These are phyloP conservation scores for Fraxinus sp. DNA, from an alignment of 305 asterid genomes.

Conservation along the genomic window DNA sequence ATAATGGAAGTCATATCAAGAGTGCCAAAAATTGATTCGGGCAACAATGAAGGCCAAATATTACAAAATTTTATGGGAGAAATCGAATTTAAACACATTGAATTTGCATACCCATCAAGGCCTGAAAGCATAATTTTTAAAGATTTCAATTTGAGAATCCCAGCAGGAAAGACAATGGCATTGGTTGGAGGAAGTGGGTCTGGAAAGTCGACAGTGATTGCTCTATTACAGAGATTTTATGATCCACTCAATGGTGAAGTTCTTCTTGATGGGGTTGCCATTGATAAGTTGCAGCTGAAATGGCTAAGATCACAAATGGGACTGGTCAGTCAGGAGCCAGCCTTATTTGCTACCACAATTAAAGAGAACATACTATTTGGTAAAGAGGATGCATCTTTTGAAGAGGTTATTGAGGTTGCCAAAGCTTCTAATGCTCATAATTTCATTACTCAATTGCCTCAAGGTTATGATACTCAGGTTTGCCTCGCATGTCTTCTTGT, in stretches of 20 bases:
- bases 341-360: conserved; percentile 81
- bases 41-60: conserved; percentile 60
- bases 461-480: conserved; percentile 94
- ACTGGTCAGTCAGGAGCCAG: conserved; percentile 93
- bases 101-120: conserved; percentile 78
- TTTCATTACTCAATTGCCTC: conserved; percentile 81
- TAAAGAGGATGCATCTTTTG: conserved; percentile 74
- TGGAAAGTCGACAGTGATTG: conserved; percentile 82
- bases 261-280: conserved; percentile 64
- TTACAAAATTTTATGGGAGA: conserved; percentile 56
- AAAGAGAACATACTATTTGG: conserved; percentile 89
- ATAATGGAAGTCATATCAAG: conserved; percentile 64
- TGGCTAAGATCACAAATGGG: conserved; percentile 99
- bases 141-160: conserved; percentile 60
- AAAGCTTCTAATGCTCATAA: conserved; percentile 93
- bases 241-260: conserved; percentile 80
- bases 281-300: conserved; percentile 74
- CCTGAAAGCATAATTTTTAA: conserved; percentile 67
- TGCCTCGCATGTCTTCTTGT: neutral
- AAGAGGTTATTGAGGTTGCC: conserved; percentile 77
- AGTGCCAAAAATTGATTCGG: conserved; percentile 81
- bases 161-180: conserved; percentile 77
- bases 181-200: conserved; percentile 98
- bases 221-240: conserved; percentile 78
- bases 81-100: conserved; percentile 61